Evolutionary conservation across 225 moss, liverwort and hornwort species (phyloP).

Genomic region (Sphagnum tenellum): DNA sequence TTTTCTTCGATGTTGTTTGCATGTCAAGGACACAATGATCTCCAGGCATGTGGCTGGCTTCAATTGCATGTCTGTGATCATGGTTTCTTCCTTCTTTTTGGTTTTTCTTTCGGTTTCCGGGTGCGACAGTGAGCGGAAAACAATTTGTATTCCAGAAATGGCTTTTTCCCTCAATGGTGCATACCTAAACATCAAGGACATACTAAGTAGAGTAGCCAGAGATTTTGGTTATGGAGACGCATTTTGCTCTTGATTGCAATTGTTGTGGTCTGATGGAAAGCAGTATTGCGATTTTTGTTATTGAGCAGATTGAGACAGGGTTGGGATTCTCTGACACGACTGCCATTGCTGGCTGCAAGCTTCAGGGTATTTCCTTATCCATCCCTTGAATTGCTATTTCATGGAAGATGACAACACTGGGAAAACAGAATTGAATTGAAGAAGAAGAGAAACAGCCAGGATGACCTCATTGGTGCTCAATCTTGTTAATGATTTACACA

Average conservation of each 20-base stretch:
- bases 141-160: background rate
- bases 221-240: background rate
- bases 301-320: slow-evolving; percentile 42
- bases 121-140: background rate
- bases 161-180: background rate
- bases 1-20: background rate
- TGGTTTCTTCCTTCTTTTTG: background rate
- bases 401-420: background rate
- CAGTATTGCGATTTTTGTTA: background rate
- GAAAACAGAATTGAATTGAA: background rate
- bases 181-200: background rate
- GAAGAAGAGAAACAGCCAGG: no score
- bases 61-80: background rate
- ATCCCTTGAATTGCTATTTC: background rate
- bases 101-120: background rate
- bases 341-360: slow-evolving; percentile 58
- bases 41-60: background rate
- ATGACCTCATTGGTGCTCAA: no score
- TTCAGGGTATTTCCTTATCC: slow-evolving; percentile 40
- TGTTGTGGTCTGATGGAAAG: background rate
- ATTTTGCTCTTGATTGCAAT: background rate
- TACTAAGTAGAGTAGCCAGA: background rate
- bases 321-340: slow-evolving; percentile 49
- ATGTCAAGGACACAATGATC: background rate
- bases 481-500: no score